Evolutionary conservation across 805 yeast genomes (phyloP), one percentile per base, ranked within the genome.

Genomic region (Wickerhamiella sergipiensis): DNA sequence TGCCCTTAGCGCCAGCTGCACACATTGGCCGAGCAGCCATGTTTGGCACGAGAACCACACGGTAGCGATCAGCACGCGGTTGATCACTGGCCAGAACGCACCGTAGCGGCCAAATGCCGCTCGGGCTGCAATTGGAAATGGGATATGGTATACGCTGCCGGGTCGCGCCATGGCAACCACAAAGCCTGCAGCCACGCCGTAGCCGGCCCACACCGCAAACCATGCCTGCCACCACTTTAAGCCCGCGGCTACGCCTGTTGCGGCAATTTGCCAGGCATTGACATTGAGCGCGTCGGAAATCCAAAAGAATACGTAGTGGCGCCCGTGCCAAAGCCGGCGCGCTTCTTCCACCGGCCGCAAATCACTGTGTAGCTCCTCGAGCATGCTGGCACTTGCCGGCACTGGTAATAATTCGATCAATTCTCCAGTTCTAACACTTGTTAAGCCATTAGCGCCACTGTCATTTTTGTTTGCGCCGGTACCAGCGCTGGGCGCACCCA

Each of bases 41-140:
- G 83, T 74, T 62, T 86, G 95, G 36, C 85, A 92, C 31, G 92
- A 80, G 61, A 81, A 86, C 95, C 95, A 87, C 45, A 87, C 78
- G 57, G 78, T 73, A 29, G 85, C 81, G 87, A 87, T 83, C 15
- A 83, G 86, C 40, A 84, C 89, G 68, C 96, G 76, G 67, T 86
- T 86, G 49, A 85, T 58, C 46, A 87, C 79, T 5, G 92, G 95
- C 95, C 90, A 87, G 54, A 81, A 69, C 0, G 86, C 80, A 48
- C 90, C 90, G 71, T 78, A 83, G n/a, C 83, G 76, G 52, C 96
- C 96, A 68, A 87, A 87, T 1, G 92, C 77, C 1, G 89, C 77
- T 57, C 96, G 73, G 33, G 80, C 76, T 15, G 83, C 74, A 12
- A 86, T 85, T 1, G 95, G 95, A 72, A 86, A 86, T 0, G 90